phyloP scores from a whole-genome alignment of 129 eudicot species.

The Chrysanthemum seticuspe region DNA sequence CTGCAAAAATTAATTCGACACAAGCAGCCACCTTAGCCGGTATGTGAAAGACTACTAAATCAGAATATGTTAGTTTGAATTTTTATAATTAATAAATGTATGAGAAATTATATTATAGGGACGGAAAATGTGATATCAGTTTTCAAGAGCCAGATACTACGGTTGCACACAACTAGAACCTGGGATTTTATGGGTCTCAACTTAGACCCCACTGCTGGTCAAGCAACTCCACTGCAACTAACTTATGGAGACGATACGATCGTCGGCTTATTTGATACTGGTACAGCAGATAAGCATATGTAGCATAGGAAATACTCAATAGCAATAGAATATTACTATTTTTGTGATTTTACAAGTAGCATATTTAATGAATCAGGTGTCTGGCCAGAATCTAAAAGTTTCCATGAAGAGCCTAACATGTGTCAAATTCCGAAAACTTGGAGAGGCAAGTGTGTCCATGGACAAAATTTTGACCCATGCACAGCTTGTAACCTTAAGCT shows the following conservation, averaged over 20 bases:
- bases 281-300: slow-evolving; percentile 19
- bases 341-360: too few relatives aligned
- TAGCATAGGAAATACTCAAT: slow-evolving; percentile 13
- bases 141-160: slow-evolving; percentile 51
- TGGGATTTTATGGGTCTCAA: slow-evolving; percentile 86
- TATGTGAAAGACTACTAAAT: slow-evolving; percentile 23
- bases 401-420: slow-evolving; percentile 58
- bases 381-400: slow-evolving; percentile 80
- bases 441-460: slow-evolving; percentile 58
- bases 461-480: slow-evolving; percentile 52
- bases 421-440: slow-evolving; percentile 53
- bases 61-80: not conserved
- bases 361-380: slow-evolving; percentile 41
- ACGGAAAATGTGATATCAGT: slow-evolving; percentile 59
- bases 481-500: slow-evolving; percentile 58
- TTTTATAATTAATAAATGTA: not conserved
- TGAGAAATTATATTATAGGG: slow-evolving; percentile 35
- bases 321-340: not conserved
- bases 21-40: slow-evolving; percentile 66
- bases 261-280: slow-evolving; percentile 75
- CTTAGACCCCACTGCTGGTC: slow-evolving; percentile 26
- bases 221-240: slow-evolving; percentile 44
- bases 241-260: slow-evolving; percentile 50
- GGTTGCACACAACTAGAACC: slow-evolving; percentile 76
- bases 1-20: slow-evolving; percentile 58